Evolutionary conservation across 2,329 filamentous ascomycete species (phyloP), one percentile per base, ranked within the genome.

Genomic region (Cladosporium velox): DNA sequence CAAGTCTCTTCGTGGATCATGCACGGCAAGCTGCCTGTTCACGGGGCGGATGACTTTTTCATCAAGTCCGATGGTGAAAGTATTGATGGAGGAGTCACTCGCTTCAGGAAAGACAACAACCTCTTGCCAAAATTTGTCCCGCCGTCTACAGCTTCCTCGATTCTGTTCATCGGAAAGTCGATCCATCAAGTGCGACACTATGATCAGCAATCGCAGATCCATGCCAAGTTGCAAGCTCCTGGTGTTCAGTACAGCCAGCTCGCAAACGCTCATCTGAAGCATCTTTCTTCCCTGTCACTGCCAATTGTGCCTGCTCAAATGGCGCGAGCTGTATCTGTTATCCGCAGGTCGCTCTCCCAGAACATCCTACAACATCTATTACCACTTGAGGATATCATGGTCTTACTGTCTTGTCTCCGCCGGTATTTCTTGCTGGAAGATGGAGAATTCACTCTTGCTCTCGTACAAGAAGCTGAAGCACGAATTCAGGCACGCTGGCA

Each of bases 1-100:
- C 93, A 97, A 75, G 84, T 96, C 12, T 91, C 92, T 4, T 91
- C 91, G 30, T 99, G 94, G 94, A 85, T 98, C 10, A 79, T 98
- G 15, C 96, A 97, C 76, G 95, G 95, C 5, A 88, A 90, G 60
- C 79, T 97, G 66, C 93, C 94, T 0, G 85, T 85, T 15, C 89
- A 91, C 75, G 92, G 92, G 2, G 86, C 84, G 5, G 84, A 86
- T n/a, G 94, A 98, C 78, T 98, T 98, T 76, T 97, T 97, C 75
- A 87, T 98, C 24, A 73, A 78, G 30, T 32, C 62, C 11, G 70
- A 71, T 15, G 35, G 7, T 2, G 63, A 59, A 34, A 62, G 59
- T 38, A 38, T 58, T 15, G 57, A 61, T 15, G 66, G 44, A 14
- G 68, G 72, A 15, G 68, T 86, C 34, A 71, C 69, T 41, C 74